Evolutionary conservation across 2,329 filamentous ascomycete genomes (phyloP), one percentile per base, ranked within the genome.

Genomic region (Ceratocystis diversiconidia): DNA sequence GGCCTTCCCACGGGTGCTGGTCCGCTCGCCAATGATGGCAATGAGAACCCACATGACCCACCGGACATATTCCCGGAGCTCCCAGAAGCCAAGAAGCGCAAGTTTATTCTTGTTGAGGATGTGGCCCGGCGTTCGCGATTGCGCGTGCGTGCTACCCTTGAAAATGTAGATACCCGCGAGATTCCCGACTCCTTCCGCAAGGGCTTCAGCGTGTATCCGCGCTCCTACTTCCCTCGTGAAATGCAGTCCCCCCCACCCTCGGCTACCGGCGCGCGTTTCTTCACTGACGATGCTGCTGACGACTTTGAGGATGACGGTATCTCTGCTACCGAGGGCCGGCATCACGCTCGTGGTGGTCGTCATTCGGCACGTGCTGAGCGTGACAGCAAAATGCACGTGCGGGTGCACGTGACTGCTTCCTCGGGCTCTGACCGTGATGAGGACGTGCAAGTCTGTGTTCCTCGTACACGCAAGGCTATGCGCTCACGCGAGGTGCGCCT

Each of bases 61-160:
- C 82, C 85, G 17, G 85, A 85, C 61, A 83, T 96, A 57, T 96
- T 96, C 74, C 90, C 90, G 61, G 88, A 94, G 70, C 82, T 96
- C 63, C 91, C 92, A 1, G 90, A 94, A 72, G 86, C 87, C 63
- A 96, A 95, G 78, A 90, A 90, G 72, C 88, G 92, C 73, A 97
- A 96, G 76, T 97, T 97, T 75, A 96, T 97, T 70, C 83, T 97
- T 8, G 91, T 97, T 32, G 92, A 96, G 70, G 92, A 97, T 74
- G 86, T 85, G 63, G 88, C 91, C 68, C 87, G 90, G 44, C 88
- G 87, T 63, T 87, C 85, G 62, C 84, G 91, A 52, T 86, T 96
- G 1, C 86, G 92, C 17, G 92, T 97, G 59, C 88, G 92, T 68
- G 92, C 96, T 63, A 94, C 89, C 69, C 84, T 99, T n/a, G 90